Percentiles rank a stretch among this genome's conserved stretches.
phyloP scores from a whole-genome alignment of 345 rosid genomes.

The Geranium brycei region DNA sequence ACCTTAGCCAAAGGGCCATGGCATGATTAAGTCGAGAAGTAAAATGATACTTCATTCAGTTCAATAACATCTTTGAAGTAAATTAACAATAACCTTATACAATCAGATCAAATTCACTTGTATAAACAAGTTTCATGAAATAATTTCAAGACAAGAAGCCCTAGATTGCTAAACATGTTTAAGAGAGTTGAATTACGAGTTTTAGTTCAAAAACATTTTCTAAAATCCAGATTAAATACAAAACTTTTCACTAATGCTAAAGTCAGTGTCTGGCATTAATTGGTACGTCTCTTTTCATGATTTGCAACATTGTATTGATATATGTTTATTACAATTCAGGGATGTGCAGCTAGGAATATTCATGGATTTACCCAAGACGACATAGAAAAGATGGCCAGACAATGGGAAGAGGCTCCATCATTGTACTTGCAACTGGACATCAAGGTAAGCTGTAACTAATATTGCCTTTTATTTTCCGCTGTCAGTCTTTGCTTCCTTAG shows the following conservation, averaged over 20 bases:
- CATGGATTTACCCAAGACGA: conserved; percentile 74
- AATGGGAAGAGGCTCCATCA: conserved; percentile 80
- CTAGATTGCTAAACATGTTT: not conserved
- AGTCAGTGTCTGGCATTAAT: not conserved
- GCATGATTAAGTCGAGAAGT: too few relatives aligned
- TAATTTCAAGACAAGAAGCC: not conserved
- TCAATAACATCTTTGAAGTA: not conserved
- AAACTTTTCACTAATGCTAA: not conserved
- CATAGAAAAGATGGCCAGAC: conserved; percentile 65
- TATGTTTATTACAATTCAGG: conserved; percentile 36
- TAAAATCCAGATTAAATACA: not conserved
- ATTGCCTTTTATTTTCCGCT: conserved; percentile 1
- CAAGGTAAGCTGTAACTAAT: conserved; percentile 36
- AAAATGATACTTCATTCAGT: not conserved
- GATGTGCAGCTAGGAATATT: conserved; percentile 92
- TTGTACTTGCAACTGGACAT: conserved; percentile 61
- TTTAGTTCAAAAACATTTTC: not conserved
- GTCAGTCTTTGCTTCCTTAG: not conserved
- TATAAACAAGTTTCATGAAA: not conserved
- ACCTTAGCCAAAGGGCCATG: too few relatives aligned
- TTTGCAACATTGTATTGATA: not conserved
- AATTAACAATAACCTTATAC: too few relatives aligned
- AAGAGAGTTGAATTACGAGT: not conserved
- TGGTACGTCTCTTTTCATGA: not conserved
- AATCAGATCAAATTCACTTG: not conserved